These are phyloP conservation scores for Chytridium lagenaria DNA, from an alignment of 371 early-diverging fungal species.

Conservation along the genomic window DNA sequence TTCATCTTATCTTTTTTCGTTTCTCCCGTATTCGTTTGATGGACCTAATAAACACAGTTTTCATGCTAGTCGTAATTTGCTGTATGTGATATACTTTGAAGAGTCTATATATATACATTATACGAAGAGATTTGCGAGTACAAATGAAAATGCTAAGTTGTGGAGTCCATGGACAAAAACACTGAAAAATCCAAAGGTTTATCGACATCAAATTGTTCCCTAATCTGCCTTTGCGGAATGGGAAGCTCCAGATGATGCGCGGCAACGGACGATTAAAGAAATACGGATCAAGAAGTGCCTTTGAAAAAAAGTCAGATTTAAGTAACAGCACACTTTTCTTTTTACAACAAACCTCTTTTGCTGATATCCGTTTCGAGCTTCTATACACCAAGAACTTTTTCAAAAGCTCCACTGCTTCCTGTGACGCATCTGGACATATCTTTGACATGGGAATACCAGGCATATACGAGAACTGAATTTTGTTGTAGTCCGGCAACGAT, in stretches of 20 bases:
- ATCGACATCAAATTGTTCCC: conserved; percentile 45
- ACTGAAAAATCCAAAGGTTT: conserved; percentile 37
- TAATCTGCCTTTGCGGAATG: conserved; percentile 45
- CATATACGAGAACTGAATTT: conserved; percentile 57
- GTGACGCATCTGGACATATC: conserved; percentile 55
- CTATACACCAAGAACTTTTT: conserved; percentile 56
- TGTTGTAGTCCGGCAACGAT: conserved; percentile 59
- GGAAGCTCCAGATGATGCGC: conserved; percentile 61
- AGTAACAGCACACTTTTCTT: background rate
- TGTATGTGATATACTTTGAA: too few relatives aligned
- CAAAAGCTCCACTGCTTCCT: conserved; percentile 53
- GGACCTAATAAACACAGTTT: too few relatives aligned
- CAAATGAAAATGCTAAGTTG: too few relatives aligned
- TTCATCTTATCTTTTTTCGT: too few relatives aligned
- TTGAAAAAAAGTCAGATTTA: background rate
- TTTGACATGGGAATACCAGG: conserved; percentile 39
- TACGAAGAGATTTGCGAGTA: too few relatives aligned
- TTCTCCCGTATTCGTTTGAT: too few relatives aligned
- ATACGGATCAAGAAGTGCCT: conserved; percentile 56
- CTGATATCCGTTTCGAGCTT: conserved; percentile 49
- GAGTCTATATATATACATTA: too few relatives aligned
- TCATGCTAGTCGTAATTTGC: too few relatives aligned
- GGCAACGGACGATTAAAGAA: conserved; percentile 58
- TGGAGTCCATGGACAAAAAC: conserved; percentile 26
- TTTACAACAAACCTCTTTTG: conserved; percentile 44